Evolutionary conservation across 2,329 filamentous ascomycete genomes (phyloP).

Genomic region (Ophiostoma populinum): DNA sequence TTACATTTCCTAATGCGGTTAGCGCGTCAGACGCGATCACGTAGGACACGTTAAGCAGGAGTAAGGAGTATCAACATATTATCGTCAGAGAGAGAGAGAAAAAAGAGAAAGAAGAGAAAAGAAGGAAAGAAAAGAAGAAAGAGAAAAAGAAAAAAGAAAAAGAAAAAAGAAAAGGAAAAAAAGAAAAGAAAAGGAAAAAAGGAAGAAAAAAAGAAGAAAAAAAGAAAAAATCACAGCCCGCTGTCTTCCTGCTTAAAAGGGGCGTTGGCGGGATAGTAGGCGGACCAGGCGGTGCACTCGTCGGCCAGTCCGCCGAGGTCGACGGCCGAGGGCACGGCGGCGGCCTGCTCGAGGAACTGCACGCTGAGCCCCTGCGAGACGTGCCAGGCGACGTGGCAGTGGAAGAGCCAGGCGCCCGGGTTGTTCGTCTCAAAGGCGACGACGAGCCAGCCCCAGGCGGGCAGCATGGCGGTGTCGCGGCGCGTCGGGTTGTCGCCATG

Average conservation of each 20-base stretch:
- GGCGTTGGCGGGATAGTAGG: constrained; percentile 10
- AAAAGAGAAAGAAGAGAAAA: background rate
- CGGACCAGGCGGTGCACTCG: constrained; percentile 8
- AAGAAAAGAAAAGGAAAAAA: background rate
- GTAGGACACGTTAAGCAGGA: no score
- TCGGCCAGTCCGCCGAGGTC: constrained; percentile 4
- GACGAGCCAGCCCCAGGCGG: constrained; percentile 26
- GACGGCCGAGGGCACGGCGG: constrained; percentile 7
- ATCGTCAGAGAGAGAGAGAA: no score
- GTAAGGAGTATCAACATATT: no score
- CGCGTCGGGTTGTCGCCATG: constrained; percentile 25
- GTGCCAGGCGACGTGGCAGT: constrained; percentile 35
- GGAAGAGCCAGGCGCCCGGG: constrained; percentile 31
- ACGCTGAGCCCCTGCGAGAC: constrained; percentile 29
- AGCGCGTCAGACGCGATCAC: no score
- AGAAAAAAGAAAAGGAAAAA: background rate
- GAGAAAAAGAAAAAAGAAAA: background rate
- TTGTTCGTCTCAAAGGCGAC: constrained; percentile 32
- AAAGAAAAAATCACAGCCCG: constrained; percentile 4
- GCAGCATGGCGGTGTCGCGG: constrained; percentile 29
- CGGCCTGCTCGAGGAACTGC: constrained; percentile 28
- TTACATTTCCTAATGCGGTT: no score
- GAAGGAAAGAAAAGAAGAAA: background rate
- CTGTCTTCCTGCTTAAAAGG: constrained; percentile 8
- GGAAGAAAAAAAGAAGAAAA: background rate